Base-by-base conservation (phyloP, 768 basidiomycete species). In the Panaeolus cyanescens region DNA sequence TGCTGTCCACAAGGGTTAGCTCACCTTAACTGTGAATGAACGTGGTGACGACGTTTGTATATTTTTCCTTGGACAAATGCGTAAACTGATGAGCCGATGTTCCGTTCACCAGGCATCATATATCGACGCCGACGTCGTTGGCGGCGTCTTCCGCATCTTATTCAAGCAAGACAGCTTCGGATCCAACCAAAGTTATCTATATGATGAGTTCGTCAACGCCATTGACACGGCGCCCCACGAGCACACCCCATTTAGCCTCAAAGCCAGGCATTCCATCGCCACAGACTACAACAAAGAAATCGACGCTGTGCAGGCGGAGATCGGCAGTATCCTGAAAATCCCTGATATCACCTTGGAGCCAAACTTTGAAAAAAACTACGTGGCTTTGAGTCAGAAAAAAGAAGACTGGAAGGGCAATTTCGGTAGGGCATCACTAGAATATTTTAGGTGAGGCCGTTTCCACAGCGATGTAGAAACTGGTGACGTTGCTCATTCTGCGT, bases 131-230 rank as follows among this genome's bases (percentile, higher is more conserved):
- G 77, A 77, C 22, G 68, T 80, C 62, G 73, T 72, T 59, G 75
- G 77, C n/a, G 77, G 77, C 12, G 73, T 76, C 15, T 79, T 74
- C 70, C 70, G 71, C 61, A 77, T 80, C 58, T 71, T 80, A 40
- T 78, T 80, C 70, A 59, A 70, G 32, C 65, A 71, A 39, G 61
- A 66, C 25, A 63, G 62, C 22, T 72, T 80, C 13, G 75, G 74
- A 0, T 75, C 69, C 64, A 77, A 77, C 66, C 66, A 69, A 55
- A 67, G 55, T 59, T 69, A 63, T 55, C 63, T 71, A 8, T 39
- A 60, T 37, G 71, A 74, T 25, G 55, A 56, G 17, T 63, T 78
- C 40, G 62, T 72, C 39, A 69, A 70, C 25, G 76, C 75, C 20
- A 70, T 79, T 59, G 72, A 80, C 40, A 56, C 61, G 1, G 76